Evolutionary conservation across 352 stramenopile genomes (phyloP).

Genomic region (Phytophthora constricta): DNA sequence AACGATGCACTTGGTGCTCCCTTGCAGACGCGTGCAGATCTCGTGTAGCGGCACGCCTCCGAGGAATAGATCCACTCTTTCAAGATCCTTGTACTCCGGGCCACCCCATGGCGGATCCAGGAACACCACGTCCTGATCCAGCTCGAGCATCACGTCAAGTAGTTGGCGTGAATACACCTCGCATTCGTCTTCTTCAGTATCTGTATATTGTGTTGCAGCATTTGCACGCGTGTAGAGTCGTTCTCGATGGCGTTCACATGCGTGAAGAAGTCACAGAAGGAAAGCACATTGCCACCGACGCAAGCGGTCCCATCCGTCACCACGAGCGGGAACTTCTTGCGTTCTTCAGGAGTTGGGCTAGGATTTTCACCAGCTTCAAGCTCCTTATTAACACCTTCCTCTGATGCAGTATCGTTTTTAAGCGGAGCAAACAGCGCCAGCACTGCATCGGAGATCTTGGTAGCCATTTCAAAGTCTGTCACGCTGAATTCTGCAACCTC

Average conservation of each 20-base stretch:
- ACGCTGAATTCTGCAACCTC: slow-evolving; percentile 82
- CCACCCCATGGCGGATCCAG: slow-evolving; percentile 86
- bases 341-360: slow-evolving; percentile 6
- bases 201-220: slow-evolving; percentile 78
- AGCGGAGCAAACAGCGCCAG: slow-evolving; percentile 45
- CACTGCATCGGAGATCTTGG: slow-evolving; percentile 74
- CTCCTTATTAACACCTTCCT: slow-evolving; percentile 19
- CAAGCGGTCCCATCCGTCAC: slow-evolving; percentile 86
- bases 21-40: slow-evolving; percentile 60
- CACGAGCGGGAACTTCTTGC: slow-evolving; percentile 50
- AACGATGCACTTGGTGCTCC: slow-evolving; percentile 61
- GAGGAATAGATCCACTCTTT: slow-evolving; percentile 76
- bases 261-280: slow-evolving; percentile 81
- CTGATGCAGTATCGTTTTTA: slow-evolving; percentile 16
- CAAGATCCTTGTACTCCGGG: slow-evolving; percentile 79
- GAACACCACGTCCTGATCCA: slow-evolving; percentile 85
- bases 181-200: slow-evolving; percentile 70
- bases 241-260: slow-evolving; percentile 82
- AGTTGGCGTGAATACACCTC: slow-evolving; percentile 64
- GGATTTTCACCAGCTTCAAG: slow-evolving; percentile 19
- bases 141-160: slow-evolving; percentile 76
- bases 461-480: slow-evolving; percentile 82
- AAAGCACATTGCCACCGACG: slow-evolving; percentile 80
- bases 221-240: slow-evolving; percentile 61
- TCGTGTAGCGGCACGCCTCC: slow-evolving; percentile 65